Evolutionary conservation across 441 rosid genomes (phyloP), one percentile per base, ranked within the genome.

Genomic region (Aquilaria agallochum): DNA sequence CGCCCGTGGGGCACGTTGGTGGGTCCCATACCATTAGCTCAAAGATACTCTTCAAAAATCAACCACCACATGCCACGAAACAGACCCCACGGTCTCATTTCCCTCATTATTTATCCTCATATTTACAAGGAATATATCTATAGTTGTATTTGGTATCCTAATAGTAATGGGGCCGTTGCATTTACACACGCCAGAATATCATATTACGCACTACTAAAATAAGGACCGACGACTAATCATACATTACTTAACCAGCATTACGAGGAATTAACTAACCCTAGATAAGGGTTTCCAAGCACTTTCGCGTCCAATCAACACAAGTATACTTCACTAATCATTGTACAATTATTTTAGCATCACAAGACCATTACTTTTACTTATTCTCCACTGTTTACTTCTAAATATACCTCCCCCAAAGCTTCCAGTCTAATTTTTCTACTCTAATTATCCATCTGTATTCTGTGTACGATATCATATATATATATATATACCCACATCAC

Each of bases 21-120:
- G 62, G 80, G 76, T 0, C 76, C 78, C 75, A 65, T 53, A 5
- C 64, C 70, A 63, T 63, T 69, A 67, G 72, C 75, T 58, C 45
- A 55, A 69, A 68, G 74, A 74, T 72, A 70, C 78, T 71, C 78
- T 64, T 59, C 67, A 58, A 55, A 68, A 70, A 69, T 73, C 76
- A 78, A 69, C 81, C 62, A 75, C 79, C 86, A 76, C 78, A 76
- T 72, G 75, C 13, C 33, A 53, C 44, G 51, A 40, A 67, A 54
- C 68, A 33, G 50, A 51, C 72, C 72, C 81, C 82, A 71, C 65
- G 69, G 72, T 71, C 72, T 42, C 55, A 11, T 54, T 69, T 48
- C 58, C 63, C 64, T 58, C 48, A 42, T 33, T 55, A 5, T 55
- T 31, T 14, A 15, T 15, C 44, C 44, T 44, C 32, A 42, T 9